phyloP scores from a whole-genome alignment of 495 filamentous ascomycete species.

The Hyphodiscus hymeniophilus region DNA sequence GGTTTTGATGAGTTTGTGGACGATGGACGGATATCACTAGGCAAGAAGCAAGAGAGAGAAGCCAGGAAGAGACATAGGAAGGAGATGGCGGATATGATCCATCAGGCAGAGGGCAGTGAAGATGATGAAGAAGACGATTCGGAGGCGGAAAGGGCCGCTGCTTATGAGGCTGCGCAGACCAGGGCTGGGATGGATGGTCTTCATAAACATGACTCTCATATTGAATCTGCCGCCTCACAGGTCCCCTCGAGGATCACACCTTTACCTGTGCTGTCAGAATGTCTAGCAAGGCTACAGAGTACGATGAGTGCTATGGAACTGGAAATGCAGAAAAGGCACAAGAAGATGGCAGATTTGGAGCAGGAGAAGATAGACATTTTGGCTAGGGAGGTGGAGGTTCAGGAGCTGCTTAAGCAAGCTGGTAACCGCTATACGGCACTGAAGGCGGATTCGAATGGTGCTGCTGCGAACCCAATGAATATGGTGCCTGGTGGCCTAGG shows the following conservation, averaged over 20 bases:
- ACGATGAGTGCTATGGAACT: conserved; percentile 49
- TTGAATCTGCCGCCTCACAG: conserved; percentile 7
- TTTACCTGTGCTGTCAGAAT: conserved; percentile 42
- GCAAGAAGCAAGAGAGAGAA: conserved; percentile 72
- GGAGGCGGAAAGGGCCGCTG: conserved; percentile 69
- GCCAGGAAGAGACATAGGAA: conserved; percentile 56
- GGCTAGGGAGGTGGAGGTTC: conserved; percentile 71
- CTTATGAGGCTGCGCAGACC: conserved; percentile 85
- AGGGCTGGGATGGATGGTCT: conserved; percentile 69
- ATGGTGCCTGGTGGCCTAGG: conserved; percentile 23
- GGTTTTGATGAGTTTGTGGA: conserved; percentile 90
- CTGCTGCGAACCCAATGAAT: conserved; percentile 15
- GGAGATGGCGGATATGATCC: conserved; percentile 78
- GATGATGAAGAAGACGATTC: conserved; percentile 62
- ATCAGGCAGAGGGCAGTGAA: conserved; percentile 60
- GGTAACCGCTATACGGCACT: conserved; percentile 60
- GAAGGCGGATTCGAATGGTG: conserved; percentile 17
- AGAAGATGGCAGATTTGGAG: conserved; percentile 51
- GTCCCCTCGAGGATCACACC: conserved; percentile 49
- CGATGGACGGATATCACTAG: conserved; percentile 72
- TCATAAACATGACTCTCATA: conserved; percentile 25
- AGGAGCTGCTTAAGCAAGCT: conserved; percentile 71
- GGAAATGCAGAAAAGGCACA: conserved; percentile 41
- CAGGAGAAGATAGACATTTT: conserved; percentile 62
- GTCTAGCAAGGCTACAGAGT: conserved; percentile 40